Evolutionary conservation across 768 basidiomycete species (phyloP).

Genomic region (Podaxis rugospora): DNA sequence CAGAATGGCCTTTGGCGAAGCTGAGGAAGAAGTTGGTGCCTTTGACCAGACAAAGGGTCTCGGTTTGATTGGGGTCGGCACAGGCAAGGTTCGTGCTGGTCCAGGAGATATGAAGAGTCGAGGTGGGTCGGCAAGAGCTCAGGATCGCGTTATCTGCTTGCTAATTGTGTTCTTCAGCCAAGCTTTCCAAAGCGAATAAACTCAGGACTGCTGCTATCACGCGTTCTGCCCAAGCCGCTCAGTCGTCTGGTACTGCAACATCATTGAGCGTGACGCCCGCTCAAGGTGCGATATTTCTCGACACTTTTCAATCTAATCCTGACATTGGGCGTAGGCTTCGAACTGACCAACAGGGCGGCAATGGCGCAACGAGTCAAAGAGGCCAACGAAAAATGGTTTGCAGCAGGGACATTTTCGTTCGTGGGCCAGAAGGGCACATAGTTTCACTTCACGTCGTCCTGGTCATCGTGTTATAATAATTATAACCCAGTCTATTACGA

Average conservation of each 20-base stretch:
- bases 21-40: constrained; percentile 93
- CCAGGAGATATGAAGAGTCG: constrained; percentile 86
- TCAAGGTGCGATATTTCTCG: constrained; percentile 56
- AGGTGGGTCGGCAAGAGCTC: constrained; percentile 47
- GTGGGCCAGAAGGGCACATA: constrained; percentile 49
- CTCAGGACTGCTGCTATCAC: constrained; percentile 83
- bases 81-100: constrained; percentile 87
- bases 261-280: constrained; percentile 93
- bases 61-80: constrained; percentile 89
- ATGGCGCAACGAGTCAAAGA: constrained; percentile 87
- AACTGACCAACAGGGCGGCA: constrained; percentile 89
- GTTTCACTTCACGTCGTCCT: neutral
- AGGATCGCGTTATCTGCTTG: neutral
- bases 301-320: neutral
- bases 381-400: constrained; percentile 97
- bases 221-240: constrained; percentile 60
- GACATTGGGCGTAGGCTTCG: constrained; percentile 55
- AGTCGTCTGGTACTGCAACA: constrained; percentile 81
- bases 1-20: constrained; percentile 92
- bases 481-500: neutral
- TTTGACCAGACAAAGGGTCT: constrained; percentile 97
- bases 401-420: constrained; percentile 79
- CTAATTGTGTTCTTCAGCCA: constrained; percentile 50
- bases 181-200: constrained; percentile 93
- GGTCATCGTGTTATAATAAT: neutral